These are phyloP conservation scores for Penicillium roqueforti DNA, from an alignment of 495 filamentous ascomycete species.

Conservation along the genomic window DNA sequence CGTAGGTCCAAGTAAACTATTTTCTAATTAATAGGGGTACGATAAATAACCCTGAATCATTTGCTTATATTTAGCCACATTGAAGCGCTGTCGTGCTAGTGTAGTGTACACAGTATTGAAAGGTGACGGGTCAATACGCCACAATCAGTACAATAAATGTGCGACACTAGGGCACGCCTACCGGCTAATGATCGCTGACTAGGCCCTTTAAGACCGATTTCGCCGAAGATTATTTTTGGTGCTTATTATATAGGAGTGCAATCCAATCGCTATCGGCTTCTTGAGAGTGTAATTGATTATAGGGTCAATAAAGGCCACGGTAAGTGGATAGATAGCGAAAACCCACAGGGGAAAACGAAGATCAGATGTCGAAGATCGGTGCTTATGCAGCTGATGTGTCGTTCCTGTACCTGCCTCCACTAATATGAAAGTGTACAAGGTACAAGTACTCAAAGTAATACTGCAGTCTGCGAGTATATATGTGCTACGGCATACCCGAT, in stretches of 20 bases:
- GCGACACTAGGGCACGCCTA: conserved; percentile 23
- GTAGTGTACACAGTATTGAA: conserved; percentile 8
- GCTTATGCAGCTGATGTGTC: conserved; percentile 22
- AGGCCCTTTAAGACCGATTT: conserved; percentile 12
- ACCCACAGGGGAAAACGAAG: background rate
- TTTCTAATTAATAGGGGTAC: background rate
- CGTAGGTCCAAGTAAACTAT: background rate
- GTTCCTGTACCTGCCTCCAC: conserved; percentile 19
- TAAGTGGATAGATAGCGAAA: background rate
- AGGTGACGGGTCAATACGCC: conserved; percentile 10
- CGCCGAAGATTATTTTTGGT: conserved; percentile 24
- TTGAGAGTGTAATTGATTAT: background rate
- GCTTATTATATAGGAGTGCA: background rate
- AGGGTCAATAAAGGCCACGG: background rate
- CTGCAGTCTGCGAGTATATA: background rate
- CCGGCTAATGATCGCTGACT: conserved; percentile 21
- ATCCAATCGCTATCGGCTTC: background rate
- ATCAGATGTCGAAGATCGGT: conserved; percentile 1
- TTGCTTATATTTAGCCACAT: conserved; percentile 16
- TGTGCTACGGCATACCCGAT: conserved; percentile 1
- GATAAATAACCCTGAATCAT: background rate
- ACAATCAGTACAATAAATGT: conserved; percentile 21
- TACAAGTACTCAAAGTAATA: background rate
- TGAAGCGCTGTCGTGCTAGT: conserved; percentile 7
- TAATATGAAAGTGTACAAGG: background rate